Evolutionary conservation across 495 filamentous ascomycete genomes (phyloP).

Genomic region (Penicillium lividum): DNA sequence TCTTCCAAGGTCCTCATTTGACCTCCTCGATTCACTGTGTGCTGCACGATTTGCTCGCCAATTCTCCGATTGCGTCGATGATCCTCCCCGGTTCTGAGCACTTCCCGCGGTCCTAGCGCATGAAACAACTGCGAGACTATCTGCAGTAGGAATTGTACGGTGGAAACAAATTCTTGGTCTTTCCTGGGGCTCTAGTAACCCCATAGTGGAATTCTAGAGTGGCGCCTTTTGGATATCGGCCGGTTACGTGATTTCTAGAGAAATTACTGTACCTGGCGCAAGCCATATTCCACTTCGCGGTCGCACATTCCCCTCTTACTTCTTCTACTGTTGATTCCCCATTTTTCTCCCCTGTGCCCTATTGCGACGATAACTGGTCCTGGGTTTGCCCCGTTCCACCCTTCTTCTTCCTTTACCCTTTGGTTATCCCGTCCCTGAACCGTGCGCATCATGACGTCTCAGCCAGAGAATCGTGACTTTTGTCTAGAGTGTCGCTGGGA

Average conservation of each 20-base stretch:
- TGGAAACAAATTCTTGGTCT: neutral
- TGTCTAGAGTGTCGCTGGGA: conserved; percentile 51
- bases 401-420: conserved; percentile 1
- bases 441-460: conserved; percentile 38
- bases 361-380: neutral
- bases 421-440: conserved; percentile 10
- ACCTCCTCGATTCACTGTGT: conserved; percentile 2
- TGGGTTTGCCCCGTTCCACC: neutral
- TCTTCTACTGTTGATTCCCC: conserved; percentile 6
- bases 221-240: neutral
- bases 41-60: conserved; percentile 23
- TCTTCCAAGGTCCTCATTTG: conserved; percentile 29
- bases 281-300: conserved; percentile 16
- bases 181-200: conserved; percentile 1
- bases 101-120: conserved; percentile 9
- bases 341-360: conserved; percentile 1
- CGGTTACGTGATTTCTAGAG: conserved; percentile 9
- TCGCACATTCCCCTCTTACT: conserved; percentile 14
- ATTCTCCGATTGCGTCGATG: conserved; percentile 27
- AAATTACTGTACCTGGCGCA: conserved; percentile 6
- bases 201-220: neutral
- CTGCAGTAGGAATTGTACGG: neutral
- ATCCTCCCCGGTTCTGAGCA: conserved; percentile 11
- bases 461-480: conserved; percentile 36
- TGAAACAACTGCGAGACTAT: conserved; percentile 24